Conservation (phyloP, 495 filamentous ascomycete genomes). For the Penicillium argentinense region DNA sequence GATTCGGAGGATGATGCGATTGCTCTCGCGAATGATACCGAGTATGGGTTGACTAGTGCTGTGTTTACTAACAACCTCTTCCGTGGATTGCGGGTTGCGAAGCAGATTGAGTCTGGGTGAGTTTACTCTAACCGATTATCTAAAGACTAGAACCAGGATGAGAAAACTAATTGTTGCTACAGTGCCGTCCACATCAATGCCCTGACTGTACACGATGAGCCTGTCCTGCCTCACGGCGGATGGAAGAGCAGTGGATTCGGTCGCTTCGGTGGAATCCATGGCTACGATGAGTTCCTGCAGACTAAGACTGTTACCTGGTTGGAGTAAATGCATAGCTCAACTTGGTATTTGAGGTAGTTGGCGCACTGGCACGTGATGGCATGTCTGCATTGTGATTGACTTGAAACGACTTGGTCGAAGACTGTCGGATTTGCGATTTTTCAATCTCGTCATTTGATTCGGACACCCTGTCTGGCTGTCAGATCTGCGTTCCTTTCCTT, state of each 20-base stretch:
- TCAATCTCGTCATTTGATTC: no score
- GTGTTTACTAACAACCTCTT: slow-evolving; percentile 51
- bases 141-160: no score
- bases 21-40: slow-evolving; percentile 51
- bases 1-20: slow-evolving; percentile 51
- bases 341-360: no score
- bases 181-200: slow-evolving; percentile 85
- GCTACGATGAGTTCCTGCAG: slow-evolving; percentile 75
- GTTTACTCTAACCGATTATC: slow-evolving; percentile 9
- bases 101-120: slow-evolving; percentile 50
- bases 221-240: slow-evolving; percentile 77
- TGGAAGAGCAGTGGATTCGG: slow-evolving; percentile 85
- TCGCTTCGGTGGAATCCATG: slow-evolving; percentile 56
- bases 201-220: slow-evolving; percentile 83
- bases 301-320: slow-evolving; percentile 80
- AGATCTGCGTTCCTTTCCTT: no score
- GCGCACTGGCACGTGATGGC: no score
- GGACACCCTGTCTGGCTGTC: no score
- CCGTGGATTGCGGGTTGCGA: slow-evolving; percentile 47
- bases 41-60: slow-evolving; percentile 50
- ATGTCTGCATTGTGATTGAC: no score
- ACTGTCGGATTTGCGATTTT: no score
- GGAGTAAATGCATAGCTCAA: slow-evolving; percentile 31
- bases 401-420: neutral
- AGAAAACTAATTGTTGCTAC: neutral